These are phyloP conservation scores for Eragrostis curvula DNA, from an alignment of 176 grass and related monocot genomes.

Conservation along the genomic window DNA sequence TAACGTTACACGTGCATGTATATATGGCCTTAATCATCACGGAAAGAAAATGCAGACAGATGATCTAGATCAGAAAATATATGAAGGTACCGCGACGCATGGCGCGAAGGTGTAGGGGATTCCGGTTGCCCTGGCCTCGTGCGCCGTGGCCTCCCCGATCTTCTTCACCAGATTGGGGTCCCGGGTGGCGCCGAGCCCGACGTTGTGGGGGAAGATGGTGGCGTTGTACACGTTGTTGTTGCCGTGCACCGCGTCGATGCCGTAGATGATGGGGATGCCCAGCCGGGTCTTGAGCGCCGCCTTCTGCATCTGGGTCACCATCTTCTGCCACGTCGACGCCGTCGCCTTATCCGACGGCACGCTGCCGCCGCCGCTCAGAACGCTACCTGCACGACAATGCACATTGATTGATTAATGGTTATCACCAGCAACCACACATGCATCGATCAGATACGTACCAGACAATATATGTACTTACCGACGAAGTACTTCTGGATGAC, in stretches of 20 bases:
- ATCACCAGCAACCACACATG: not conserved
- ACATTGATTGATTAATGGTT: no score
- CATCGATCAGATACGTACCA: no score
- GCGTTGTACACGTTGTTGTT: constrained; percentile 82
- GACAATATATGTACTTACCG: constrained; percentile 45
- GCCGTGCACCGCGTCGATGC: constrained; percentile 90
- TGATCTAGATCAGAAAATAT: no score
- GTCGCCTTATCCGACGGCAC: constrained; percentile 55
- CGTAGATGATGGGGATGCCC: constrained; percentile 91
- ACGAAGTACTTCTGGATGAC: constrained; percentile 77
- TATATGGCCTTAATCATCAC: no score
- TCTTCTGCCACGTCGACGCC: constrained; percentile 55
- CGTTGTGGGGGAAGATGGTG: constrained; percentile 92
- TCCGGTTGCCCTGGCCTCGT: constrained; percentile 77
- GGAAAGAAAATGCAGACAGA: no score
- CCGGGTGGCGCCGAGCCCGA: constrained; percentile 83
- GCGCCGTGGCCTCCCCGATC: constrained; percentile 73
- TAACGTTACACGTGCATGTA: no score
- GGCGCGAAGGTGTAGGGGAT: constrained; percentile 91
- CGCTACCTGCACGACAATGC: constrained; percentile 55
- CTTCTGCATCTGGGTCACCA: constrained; percentile 77
- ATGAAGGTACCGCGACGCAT: constrained; percentile 61
- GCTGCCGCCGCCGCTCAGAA: constrained; percentile 90
- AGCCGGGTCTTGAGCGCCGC: constrained; percentile 78
- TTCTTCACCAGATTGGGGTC: constrained; percentile 67